These are phyloP conservation scores for Extremus antarcticus DNA, from an alignment of 495 filamentous ascomycete species.

Conservation along the genomic window DNA sequence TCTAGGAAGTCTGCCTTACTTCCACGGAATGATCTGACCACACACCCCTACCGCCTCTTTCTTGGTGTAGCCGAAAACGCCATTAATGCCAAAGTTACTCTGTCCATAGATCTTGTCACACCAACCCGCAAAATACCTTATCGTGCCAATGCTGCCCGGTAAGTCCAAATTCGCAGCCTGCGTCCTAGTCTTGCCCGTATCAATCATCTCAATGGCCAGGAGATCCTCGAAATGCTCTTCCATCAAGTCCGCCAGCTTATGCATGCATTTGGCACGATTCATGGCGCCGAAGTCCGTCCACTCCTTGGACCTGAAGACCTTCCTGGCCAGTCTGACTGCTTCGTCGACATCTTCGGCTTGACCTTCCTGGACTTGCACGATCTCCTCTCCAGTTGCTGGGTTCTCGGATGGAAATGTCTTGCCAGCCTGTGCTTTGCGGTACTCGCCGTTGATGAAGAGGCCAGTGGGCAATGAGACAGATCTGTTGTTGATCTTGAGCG, in stretches of 20 bases:
- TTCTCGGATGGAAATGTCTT: constrained; percentile 29
- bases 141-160: constrained; percentile 6
- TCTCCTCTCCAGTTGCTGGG: constrained; percentile 30
- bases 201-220: neutral
- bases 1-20: too few relatives aligned
- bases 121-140: constrained; percentile 13
- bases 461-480: too few relatives aligned
- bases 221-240: too few relatives aligned
- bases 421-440: constrained; percentile 29
- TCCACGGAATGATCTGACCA: constrained; percentile 24
- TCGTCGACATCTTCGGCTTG: constrained; percentile 24
- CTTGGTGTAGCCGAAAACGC: constrained; percentile 26
- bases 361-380: too few relatives aligned
- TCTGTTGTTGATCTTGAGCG: too few relatives aligned
- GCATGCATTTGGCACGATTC: constrained; percentile 23
- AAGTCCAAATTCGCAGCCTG: constrained; percentile 11
- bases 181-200: too few relatives aligned
- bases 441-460: constrained; percentile 18
- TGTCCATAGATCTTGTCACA: constrained; percentile 15
- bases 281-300: constrained; percentile 17
- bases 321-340: constrained; percentile 25
- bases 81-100: constrained; percentile 11
- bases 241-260: constrained; percentile 31
- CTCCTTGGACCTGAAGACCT: constrained; percentile 25
- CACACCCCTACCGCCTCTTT: constrained; percentile 1